Evolutionary conservation across 768 basidiomycete species (phyloP), one percentile per base, ranked within the genome.

Genomic region (Boletus speciosus): DNA sequence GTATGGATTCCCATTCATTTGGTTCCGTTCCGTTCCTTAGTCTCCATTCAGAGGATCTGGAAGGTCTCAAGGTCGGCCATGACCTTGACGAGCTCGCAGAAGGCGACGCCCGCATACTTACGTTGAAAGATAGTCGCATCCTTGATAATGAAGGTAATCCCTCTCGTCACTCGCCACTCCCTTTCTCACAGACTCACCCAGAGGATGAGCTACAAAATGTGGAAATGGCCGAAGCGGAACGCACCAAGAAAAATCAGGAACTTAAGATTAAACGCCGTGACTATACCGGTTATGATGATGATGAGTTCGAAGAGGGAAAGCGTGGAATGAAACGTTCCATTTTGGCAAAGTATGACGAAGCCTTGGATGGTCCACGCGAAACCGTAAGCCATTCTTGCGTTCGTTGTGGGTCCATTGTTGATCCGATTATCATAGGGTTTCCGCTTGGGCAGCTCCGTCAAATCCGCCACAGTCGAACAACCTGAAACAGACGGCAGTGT

Each of bases 131-230:
- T 67, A 89, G 86, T 66, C 87, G 93, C 41, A 89, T 99, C 56
- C 85, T 99, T 39, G 95, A 94, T 65, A 89, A 93, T 56, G 94
- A 98, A 81, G 95, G 94, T 90, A 61, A 52, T 19, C 1, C 34
- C 21, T 23, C 7, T n/a, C 35, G 3, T 15, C 25, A 9, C 4
- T 36, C 19, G 5, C 19, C 3, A 1, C 36, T 46, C 23, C 23
- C 19, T 51, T 39, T 27, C 43, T 57, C 29, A 55, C 23, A 4
- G 36, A 23, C 16, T 19, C 19, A 40, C 51, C 11, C 60, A 96
- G 97, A 99, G 87, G 97, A 99, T 71, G 97, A 96, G 71, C 80
- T 99, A 14, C 90, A 97, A 74, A 98, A 99, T 61, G 78, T 97
- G 51, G 93, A 97, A 64, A 83, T 98, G 81, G 93, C 92, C 0